Conservation (phyloP, 2,329 filamentous ascomycete genomes). For the Phialocephala sp. region DNA sequence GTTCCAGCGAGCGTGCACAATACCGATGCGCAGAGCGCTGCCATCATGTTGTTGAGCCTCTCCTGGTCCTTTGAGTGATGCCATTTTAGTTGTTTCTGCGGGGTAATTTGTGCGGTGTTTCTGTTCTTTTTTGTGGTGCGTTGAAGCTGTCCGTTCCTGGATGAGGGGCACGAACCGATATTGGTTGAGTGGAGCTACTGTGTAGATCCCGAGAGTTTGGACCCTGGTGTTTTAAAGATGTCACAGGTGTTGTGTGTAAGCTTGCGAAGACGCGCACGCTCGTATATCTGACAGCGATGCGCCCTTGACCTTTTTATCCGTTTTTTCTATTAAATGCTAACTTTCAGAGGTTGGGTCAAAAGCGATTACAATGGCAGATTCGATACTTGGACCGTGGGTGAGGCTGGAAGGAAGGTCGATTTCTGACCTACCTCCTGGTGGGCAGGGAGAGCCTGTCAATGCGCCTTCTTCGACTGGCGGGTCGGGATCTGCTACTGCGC, state of each 20-base stretch:
- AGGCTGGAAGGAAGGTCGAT: constrained; percentile 59
- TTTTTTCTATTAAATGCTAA: constrained; percentile 5
- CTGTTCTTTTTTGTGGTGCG: constrained; percentile 9
- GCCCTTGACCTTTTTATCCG: constrained; percentile 2
- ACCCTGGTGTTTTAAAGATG: constrained; percentile 11
- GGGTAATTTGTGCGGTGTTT: constrained; percentile 7
- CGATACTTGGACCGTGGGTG: constrained; percentile 44
- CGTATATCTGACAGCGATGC: not conserved
- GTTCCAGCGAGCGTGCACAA: constrained; percentile 98
- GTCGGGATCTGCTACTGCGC: constrained; percentile 23
- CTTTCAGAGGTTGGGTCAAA: not conserved
- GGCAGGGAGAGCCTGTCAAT: constrained; percentile 33
- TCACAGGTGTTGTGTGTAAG: constrained; percentile 9
- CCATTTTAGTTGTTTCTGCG: constrained; percentile 30
- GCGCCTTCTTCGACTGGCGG: constrained; percentile 18
- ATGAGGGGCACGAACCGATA: not conserved
- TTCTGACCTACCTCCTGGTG: constrained; percentile 52
- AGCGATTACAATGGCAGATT: constrained; percentile 3
- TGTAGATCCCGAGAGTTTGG: constrained; percentile 6
- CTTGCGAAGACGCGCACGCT: not conserved
- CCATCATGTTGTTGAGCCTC: constrained; percentile 67
- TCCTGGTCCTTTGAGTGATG: constrained; percentile 63
- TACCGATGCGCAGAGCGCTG: constrained; percentile 83
- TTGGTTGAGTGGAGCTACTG: not conserved
- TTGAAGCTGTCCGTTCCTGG: constrained; percentile 8